phyloP scores from a whole-genome alignment of 2,329 filamentous ascomycete genomes.

The Colletotrichum sansevieriae region DNA sequence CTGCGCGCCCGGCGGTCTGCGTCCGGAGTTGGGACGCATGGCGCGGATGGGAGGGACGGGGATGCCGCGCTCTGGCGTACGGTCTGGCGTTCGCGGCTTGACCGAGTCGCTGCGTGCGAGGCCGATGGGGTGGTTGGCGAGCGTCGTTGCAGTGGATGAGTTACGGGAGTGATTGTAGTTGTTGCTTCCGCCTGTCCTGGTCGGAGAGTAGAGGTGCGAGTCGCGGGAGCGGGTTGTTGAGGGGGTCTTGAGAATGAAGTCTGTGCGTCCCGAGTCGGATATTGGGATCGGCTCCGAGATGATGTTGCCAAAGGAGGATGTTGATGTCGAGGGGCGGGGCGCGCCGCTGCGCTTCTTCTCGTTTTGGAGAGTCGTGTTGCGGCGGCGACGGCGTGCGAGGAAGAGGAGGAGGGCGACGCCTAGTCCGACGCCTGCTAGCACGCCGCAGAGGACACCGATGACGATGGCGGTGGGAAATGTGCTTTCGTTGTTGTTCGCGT shows the following conservation, averaged over 20 bases:
- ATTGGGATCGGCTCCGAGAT: constrained; percentile 70
- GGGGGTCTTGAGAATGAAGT: constrained; percentile 63
- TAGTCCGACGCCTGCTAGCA: constrained; percentile 56
- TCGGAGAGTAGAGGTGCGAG: constrained; percentile 43
- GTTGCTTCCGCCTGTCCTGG: constrained; percentile 1
- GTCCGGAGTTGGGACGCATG: constrained; percentile 48
- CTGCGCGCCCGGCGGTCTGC: constrained; percentile 38
- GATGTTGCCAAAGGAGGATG: constrained; percentile 61
- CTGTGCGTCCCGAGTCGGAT: constrained; percentile 59
- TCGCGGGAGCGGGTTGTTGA: constrained; percentile 49
- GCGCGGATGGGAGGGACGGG: constrained; percentile 53
- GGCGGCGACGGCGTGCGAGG: constrained; percentile 51
- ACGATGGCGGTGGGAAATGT: constrained; percentile 56
- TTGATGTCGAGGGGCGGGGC: constrained; percentile 47
- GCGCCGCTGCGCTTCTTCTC: constrained; percentile 42
- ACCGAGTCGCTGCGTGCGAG: constrained; percentile 30
- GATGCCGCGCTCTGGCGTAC: constrained; percentile 28
- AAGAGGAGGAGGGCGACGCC: constrained; percentile 57
- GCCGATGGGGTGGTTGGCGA: constrained; percentile 36
- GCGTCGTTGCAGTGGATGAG: constrained; percentile 32
- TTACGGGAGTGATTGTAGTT: constrained; percentile 28
- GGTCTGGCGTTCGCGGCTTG: constrained; percentile 26
- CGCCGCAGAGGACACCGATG: constrained; percentile 62
- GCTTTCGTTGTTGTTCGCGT: constrained; percentile 28
- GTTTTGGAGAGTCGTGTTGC: constrained; percentile 38